Evolutionary conservation across 345 rosid species (phyloP).

Genomic region (Cardamine chenopodiifolia): DNA sequence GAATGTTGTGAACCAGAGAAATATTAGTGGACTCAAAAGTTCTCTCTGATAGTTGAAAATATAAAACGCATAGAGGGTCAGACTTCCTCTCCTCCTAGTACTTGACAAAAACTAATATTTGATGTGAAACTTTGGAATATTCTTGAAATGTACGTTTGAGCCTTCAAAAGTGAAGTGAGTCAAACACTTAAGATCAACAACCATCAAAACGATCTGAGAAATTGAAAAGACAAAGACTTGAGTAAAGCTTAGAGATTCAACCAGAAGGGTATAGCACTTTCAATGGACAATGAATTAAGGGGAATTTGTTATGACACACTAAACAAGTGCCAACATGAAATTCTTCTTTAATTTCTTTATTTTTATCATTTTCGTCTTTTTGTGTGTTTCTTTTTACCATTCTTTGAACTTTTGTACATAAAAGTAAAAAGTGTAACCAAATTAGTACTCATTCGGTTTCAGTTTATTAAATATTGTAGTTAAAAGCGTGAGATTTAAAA

Average conservation of each 20-base stretch:
- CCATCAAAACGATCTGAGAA: slow-evolving; percentile 24
- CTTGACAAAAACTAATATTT: slow-evolving; percentile 25
- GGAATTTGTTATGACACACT: slow-evolving; percentile 28
- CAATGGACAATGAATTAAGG: slow-evolving; percentile 34
- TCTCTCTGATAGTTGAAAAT: not conserved
- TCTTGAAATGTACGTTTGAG: slow-evolving; percentile 30
- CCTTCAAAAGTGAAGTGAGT: slow-evolving; percentile 27
- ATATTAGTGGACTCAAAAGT: slow-evolving; percentile 30
- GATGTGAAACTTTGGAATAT: slow-evolving; percentile 36
- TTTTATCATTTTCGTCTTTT: slow-evolving; percentile 8
- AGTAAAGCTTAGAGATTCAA: slow-evolving; percentile 32
- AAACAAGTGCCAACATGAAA: slow-evolving; percentile 12
- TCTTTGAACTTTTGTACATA: not conserved
- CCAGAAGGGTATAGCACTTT: slow-evolving; percentile 31
- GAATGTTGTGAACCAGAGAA: slow-evolving; percentile 28
- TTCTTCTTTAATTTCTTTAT: slow-evolving; percentile 10
- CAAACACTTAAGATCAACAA: slow-evolving; percentile 33
- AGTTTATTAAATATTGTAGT: not conserved
- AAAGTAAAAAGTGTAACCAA: not conserved
- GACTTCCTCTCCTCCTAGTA: slow-evolving; percentile 24
- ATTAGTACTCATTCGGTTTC: not conserved
- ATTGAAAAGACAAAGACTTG: slow-evolving; percentile 20
- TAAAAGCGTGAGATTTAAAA: no score
- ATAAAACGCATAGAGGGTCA: not conserved
- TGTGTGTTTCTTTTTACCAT: not conserved